A percentile compares a stretch with the other conserved stretches of the same genome.
These are phyloP conservation scores for Cladorrhinum samala DNA, from an alignment of 495 filamentous ascomycete species.

Conservation along the genomic window DNA sequence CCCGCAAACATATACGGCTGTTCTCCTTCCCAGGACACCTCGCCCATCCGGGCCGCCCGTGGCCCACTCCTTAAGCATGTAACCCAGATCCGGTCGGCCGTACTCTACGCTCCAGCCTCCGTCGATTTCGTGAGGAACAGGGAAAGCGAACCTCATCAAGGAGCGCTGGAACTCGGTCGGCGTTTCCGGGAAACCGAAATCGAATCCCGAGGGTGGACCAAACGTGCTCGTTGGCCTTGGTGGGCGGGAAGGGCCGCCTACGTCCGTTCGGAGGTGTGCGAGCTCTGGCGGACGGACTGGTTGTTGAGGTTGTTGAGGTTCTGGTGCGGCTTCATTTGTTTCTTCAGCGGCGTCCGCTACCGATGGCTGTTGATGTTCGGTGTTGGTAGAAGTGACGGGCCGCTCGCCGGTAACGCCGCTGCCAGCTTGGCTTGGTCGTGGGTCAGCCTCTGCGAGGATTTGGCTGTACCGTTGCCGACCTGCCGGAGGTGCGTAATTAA, in stretches of 20 bases:
- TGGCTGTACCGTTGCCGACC: slow-evolving; percentile 34
- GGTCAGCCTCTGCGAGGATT: slow-evolving; percentile 21
- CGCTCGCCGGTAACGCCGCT: slow-evolving; percentile 17
- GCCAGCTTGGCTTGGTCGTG: slow-evolving; percentile 23
- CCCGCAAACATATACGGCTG: slow-evolving; percentile 91
- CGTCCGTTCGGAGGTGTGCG: slow-evolving; percentile 46
- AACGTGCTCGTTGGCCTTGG: slow-evolving; percentile 38
- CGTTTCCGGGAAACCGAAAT: slow-evolving; percentile 70
- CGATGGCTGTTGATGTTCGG: slow-evolving; percentile 9
- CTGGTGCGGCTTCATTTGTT: slow-evolving; percentile 1
- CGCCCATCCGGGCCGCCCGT: slow-evolving; percentile 49
- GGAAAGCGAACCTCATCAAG: slow-evolving; percentile 80
- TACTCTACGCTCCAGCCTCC: slow-evolving; percentile 89
- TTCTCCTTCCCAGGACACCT: slow-evolving; percentile 69
- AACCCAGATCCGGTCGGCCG: slow-evolving; percentile 79
- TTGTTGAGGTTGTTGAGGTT: neutral
- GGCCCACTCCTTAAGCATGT: slow-evolving; percentile 75
- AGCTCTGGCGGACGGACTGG: slow-evolving; percentile 39
- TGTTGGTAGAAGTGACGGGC: slow-evolving; percentile 5
- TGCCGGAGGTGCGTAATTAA: slow-evolving; percentile 47
- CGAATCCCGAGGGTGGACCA: slow-evolving; percentile 50
- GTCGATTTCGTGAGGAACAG: slow-evolving; percentile 58
- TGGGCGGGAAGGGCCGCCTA: slow-evolving; percentile 22
- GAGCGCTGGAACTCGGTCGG: slow-evolving; percentile 75
- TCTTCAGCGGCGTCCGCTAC: neutral